Base-by-base conservation (phyloP, 192 early-diverging fungal genomes). In the Chytriomyces sp. region DNA sequence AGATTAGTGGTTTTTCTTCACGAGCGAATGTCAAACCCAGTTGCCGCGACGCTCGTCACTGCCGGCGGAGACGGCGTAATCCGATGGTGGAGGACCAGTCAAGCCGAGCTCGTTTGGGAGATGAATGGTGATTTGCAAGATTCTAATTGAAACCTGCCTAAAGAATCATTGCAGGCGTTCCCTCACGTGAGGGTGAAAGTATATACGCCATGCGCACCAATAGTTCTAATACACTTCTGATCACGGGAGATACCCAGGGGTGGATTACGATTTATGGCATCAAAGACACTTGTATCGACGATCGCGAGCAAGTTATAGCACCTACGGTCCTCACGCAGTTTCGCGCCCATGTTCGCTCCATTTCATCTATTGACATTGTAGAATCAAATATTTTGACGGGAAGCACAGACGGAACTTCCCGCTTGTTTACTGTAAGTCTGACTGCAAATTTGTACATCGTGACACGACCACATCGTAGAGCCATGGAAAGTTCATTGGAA, bases 401-500 rank as follows among this genome's bases (percentile, higher is more conserved):
- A 3, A 78, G 80, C 26, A 72, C 75, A 32, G 85, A 86, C 62
- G 72, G 78, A 22, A 84, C 82, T 14, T 74, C 81, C 4, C 26
- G 85, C 25, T 37, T 86, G 41, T 86, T 80, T 38, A 84, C 79
- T n/a, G 81, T 85, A 67, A 52, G 58, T 54, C 12, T 38, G 10
- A 25, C 44, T 54, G 10, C 30, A n/a, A 2, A 1, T 17, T 22
- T 19, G 17, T 61, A n/a, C 6, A 4, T 60, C 32, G 34, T 32
- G 36, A 70, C 22, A 4, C 12, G 22, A n/a, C 5, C 31, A 34
- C 39, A 32, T 39, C 6, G 14, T 17, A 82, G 81, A 36, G 71
- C 32, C 22, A 66, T 25, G 84, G 86, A 3, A 66, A 80, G 32
- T 84, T 68, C 59, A 79, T 87, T 70, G 86, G 86, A 41, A 81